A percentile compares a stretch with the other conserved stretches of the same genome.
phyloP scores from a whole-genome alignment of 169 alveolate species.

The Eimeria praecox region DNA sequence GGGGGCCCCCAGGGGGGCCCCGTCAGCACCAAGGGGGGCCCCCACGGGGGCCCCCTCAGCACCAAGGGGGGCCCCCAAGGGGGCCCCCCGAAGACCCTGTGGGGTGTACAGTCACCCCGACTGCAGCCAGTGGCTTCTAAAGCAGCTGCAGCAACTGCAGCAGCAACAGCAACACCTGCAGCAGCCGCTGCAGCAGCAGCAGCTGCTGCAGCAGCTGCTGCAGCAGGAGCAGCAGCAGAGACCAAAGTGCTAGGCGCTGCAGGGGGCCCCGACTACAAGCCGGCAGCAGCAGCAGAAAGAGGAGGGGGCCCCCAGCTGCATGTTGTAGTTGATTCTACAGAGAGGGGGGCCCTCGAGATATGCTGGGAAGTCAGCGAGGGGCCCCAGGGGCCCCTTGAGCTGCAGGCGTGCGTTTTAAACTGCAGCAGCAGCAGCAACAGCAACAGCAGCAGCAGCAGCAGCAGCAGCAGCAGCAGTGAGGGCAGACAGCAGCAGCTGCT shows the following conservation, averaged over 20 bases:
- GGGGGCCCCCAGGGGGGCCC: slow-evolving; percentile 33
- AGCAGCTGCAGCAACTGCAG: slow-evolving; percentile 8
- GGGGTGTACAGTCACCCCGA: slow-evolving; percentile 9
- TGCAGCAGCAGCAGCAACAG: slow-evolving; percentile 37
- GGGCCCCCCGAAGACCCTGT: slow-evolving; percentile 45
- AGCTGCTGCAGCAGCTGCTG: slow-evolving; percentile 3
- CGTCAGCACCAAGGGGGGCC: neutral
- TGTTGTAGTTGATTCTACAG: neutral
- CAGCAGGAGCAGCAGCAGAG: neutral
- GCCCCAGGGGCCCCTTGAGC: slow-evolving; percentile 27
- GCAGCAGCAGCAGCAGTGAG: slow-evolving; percentile 13
- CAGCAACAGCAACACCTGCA: neutral
- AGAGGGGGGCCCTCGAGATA: neutral
- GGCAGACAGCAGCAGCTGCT: slow-evolving; percentile 25
- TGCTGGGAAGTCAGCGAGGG: neutral
- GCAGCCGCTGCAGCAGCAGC: neutral
- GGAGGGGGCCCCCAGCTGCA: neutral
- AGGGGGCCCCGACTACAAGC: neutral
- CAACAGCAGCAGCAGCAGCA: slow-evolving; percentile 34
- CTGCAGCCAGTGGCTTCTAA: neutral
- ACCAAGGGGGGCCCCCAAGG: too few relatives aligned
- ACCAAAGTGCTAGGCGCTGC: neutral
- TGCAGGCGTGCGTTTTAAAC: slow-evolving; percentile 17
- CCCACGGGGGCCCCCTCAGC: too few relatives aligned
- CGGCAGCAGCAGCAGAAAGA: neutral